phyloP scores from a whole-genome alignment of 805 yeast species.

The Candida morakotiae region DNA sequence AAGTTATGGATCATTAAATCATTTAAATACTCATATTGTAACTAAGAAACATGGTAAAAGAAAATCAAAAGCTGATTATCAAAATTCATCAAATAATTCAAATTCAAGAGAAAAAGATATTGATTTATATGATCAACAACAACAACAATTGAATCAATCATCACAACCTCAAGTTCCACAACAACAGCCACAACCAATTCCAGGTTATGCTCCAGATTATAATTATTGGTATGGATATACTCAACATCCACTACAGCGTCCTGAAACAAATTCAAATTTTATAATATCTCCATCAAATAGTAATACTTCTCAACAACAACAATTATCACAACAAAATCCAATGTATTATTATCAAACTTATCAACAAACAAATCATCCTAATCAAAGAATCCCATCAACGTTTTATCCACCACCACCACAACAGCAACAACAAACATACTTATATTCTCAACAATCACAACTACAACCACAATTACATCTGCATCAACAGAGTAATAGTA shows the following conservation, averaged over 20 bases:
- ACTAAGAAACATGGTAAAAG: conserved; percentile 43
- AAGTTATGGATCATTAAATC: conserved; percentile 41
- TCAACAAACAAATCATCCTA: background rate
- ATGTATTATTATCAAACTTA: conserved; percentile 1
- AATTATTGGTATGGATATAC: conserved; percentile 11
- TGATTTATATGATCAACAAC: conserved; percentile 5
- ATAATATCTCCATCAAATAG: background rate
- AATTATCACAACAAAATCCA: background rate
- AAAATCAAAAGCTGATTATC: conserved; percentile 38
- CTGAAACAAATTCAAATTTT: background rate
- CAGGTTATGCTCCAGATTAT: conserved; percentile 7
- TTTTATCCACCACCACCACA: conserved; percentile 2
- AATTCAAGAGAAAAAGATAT: background rate
- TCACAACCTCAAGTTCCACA: conserved; percentile 6
- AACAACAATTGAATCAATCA: conserved; percentile 6
- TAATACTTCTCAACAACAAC: background rate
- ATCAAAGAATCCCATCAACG: conserved; percentile 1
- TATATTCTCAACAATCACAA: conserved; percentile 1
- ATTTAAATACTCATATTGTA: conserved; percentile 41
- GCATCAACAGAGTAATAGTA: background rate
- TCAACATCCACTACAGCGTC: conserved; percentile 1
- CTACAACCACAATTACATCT: background rate
- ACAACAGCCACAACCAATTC: conserved; percentile 1
- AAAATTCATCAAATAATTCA: conserved; percentile 8
- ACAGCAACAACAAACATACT: background rate